Conservation (phyloP, 2,329 filamentous ascomycete genomes). For the Neodidymelliopsis sp. region DNA sequence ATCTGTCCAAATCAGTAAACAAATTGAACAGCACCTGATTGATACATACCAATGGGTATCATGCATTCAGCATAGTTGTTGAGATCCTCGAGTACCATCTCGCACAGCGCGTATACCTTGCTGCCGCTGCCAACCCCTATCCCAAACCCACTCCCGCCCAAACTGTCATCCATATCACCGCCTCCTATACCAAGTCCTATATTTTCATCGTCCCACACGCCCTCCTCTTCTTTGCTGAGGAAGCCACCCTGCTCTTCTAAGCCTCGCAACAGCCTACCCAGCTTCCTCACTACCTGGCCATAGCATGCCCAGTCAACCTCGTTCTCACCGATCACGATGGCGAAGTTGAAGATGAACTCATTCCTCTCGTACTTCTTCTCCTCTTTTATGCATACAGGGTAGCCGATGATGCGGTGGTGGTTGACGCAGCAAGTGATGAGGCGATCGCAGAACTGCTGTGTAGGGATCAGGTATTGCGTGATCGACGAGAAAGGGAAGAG, state of each 20-base stretch:
- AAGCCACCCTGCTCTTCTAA: slow-evolving; percentile 93
- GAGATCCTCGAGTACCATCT: slow-evolving; percentile 87
- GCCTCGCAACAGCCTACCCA: slow-evolving; percentile 84
- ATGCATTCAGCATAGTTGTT: slow-evolving; percentile 99
- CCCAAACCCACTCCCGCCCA: slow-evolving; percentile 31
- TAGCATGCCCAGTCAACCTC: slow-evolving; percentile 76
- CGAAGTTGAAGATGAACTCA: slow-evolving; percentile 99
- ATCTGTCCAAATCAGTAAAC: slow-evolving; percentile 60
- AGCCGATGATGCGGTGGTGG: slow-evolving; percentile 83
- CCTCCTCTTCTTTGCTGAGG: slow-evolving; percentile 67
- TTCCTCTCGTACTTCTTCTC: slow-evolving; percentile 85
- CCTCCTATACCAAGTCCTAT: slow-evolving; percentile 11
- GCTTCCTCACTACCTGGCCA: slow-evolving; percentile 82
- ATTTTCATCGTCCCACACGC: slow-evolving; percentile 41
- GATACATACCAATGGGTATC: slow-evolving; percentile 82
- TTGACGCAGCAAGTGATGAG: slow-evolving; percentile 79
- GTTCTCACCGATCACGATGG: slow-evolving; percentile 76
- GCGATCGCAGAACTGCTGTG: slow-evolving; percentile 93
- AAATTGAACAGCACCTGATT: neutral
- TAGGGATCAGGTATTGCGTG: slow-evolving; percentile 91
- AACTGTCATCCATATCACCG: slow-evolving; percentile 13
- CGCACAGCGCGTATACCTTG: slow-evolving; percentile 74
- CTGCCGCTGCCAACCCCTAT: slow-evolving; percentile 46
- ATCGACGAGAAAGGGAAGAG: slow-evolving; percentile 87
- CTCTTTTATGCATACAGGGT: slow-evolving; percentile 82